Base-by-base conservation (phyloP, 306 rosid genomes). In the Cyamopsis tetragonoloba region DNA sequence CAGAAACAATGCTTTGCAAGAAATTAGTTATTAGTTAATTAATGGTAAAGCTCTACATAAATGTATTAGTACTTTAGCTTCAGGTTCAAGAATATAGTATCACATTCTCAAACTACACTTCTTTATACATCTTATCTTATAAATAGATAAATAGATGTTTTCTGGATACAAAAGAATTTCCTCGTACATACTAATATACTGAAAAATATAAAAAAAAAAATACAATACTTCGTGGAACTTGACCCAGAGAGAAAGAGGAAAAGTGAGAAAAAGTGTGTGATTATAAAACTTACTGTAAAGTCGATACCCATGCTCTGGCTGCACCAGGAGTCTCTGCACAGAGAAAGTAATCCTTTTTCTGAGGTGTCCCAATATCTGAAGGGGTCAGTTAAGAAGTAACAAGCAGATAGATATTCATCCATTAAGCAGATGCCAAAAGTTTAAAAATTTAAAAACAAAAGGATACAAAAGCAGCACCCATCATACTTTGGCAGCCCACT, bases 381-480 rank as follows among this genome's bases (percentile, higher is more conserved):
- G 32, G 39, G 37, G 31, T 31, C 23, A 61, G 87, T 88, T 83
- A 89, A 88, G 86, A 32, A 53, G 54, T 31, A 31, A 31, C 72
- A 26, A 49, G 30, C 58, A 37, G 39, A 54, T 41, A 0, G 18
- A 19, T 37, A 62, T 17, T 20, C 51, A 30, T 67, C 34, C 56
- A 57, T 63, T n/a, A n/a, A n/a, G n/a, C n/a, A n/a, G n/a, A n/a
- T n/a, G n/a, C n/a, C n/a, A n/a, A n/a, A n/a, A n/a, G n/a, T n/a
- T n/a, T n/a, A n/a, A n/a, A n/a, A n/a, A n/a, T n/a, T n/a, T n/a
- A n/a, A n/a, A n/a, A n/a, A n/a, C n/a, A 63, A 24, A 70, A 42
- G 97, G 99, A 95, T 95, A 95, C 99, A 95, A 58, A 95, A 61
- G 79, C 99, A 95, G 92, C 99, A 95, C 12, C 96, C 95, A 1